Conservation (phyloP, 805 yeast genomes). For the Yarrowia bubula region DNA sequence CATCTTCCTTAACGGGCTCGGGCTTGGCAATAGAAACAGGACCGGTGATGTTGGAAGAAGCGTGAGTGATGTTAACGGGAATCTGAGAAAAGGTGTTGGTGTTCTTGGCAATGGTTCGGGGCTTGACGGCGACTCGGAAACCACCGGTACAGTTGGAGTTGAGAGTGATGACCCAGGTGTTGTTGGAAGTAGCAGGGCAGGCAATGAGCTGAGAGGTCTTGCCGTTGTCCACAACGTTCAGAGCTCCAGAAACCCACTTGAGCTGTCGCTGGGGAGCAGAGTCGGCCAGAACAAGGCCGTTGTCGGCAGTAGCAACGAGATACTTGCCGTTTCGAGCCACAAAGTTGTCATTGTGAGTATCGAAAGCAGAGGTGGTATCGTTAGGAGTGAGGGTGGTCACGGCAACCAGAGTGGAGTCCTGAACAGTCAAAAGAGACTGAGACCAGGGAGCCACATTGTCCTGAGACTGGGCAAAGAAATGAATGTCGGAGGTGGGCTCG, state of each 20-base stretch:
- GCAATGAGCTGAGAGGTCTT: constrained; percentile 22
- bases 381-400: constrained; percentile 20
- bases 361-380: constrained; percentile 23
- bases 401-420: constrained; percentile 18
- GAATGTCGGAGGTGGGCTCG: constrained; percentile 25
- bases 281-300: neutral
- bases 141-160: constrained; percentile 14
- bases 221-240: constrained; percentile 14
- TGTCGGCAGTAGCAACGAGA: neutral
- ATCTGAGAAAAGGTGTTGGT: constrained; percentile 19
- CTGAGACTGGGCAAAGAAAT: constrained; percentile 18
- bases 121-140: constrained; percentile 23
- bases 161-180: constrained; percentile 13
- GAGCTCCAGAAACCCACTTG: constrained; percentile 15
- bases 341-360: constrained; percentile 3
- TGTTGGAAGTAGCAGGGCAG: constrained; percentile 20
- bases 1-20: constrained; percentile 14
- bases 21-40: constrained; percentile 3
- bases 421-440: constrained; percentile 17
- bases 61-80: constrained; percentile 22
- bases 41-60: constrained; percentile 15
- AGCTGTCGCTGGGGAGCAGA: neutral
- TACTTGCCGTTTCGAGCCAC: constrained; percentile 18
- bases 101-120: constrained; percentile 9
- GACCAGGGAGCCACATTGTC: constrained; percentile 22